A percentile compares a stretch with the other conserved stretches of the same genome.
Conservation (phyloP, 177 flowering plant genomes). For the Vitis hybrid region DNA sequence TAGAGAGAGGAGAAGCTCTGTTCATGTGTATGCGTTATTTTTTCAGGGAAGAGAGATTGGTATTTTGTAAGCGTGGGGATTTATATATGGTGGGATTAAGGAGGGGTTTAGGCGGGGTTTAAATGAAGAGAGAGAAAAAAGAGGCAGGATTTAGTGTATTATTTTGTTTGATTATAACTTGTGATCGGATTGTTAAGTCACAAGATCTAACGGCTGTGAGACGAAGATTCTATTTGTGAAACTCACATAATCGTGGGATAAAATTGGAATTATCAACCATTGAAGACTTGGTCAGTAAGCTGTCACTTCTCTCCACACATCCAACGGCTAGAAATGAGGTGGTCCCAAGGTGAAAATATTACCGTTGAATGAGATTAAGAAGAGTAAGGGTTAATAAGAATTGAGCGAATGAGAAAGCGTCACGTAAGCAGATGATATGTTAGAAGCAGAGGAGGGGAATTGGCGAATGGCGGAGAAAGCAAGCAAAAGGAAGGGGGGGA, state of each 20-base stretch:
- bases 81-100: constrained; percentile 7
- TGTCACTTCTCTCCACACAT: no score
- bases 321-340: background rate
- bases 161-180: no score
- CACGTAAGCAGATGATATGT: background rate
- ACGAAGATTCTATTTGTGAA: no score
- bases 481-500: background rate
- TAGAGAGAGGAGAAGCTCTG: constrained; percentile 10
- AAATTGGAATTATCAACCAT: no score
- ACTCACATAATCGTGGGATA: no score
- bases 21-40: background rate
- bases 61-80: constrained; percentile 1
- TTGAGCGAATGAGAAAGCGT: no score
- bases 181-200: no score
- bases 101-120: constrained; percentile 29
- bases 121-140: background rate
- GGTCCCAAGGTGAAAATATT: no score
- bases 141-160: background rate
- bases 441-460: constrained; percentile 1
- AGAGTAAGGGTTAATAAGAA: no score
- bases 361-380: no score
- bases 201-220: no score
- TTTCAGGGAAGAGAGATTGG: constrained; percentile 3
- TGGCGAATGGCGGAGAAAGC: background rate
- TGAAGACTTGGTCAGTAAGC: no score